Conservation (phyloP, 2,329 filamentous ascomycete species). For the Trichoderma pleuroti region DNA sequence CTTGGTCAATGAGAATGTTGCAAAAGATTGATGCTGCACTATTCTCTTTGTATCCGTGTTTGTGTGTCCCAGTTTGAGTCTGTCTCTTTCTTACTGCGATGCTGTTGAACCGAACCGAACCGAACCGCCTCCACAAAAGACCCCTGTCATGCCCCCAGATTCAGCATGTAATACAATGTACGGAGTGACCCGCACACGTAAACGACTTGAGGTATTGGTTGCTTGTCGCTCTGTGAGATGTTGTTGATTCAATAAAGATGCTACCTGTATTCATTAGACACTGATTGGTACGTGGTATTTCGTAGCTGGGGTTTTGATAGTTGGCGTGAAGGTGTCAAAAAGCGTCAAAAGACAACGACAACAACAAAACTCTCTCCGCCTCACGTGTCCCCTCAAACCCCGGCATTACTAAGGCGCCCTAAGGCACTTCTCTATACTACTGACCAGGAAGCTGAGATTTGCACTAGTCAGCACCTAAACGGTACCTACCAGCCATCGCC, state of each 20-base stretch:
- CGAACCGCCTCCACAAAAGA: background rate
- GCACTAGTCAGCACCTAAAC: background rate
- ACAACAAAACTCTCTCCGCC: background rate
- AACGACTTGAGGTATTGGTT: background rate
- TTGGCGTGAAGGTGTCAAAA: background rate
- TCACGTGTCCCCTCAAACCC: background rate
- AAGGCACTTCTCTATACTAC: background rate
- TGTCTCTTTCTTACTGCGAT: background rate
- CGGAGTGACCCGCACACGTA: background rate
- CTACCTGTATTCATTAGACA: background rate
- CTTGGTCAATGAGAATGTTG: background rate
- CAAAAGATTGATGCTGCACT: background rate
- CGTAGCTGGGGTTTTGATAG: background rate
- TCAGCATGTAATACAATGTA: background rate
- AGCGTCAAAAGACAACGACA: background rate
- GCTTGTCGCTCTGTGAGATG: background rate
- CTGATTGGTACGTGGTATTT: background rate
- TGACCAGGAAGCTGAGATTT: background rate
- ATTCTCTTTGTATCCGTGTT: background rate
- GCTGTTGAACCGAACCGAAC: background rate
- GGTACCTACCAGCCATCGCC: background rate
- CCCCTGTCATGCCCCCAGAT: background rate
- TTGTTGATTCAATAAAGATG: background rate
- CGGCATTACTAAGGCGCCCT: background rate
- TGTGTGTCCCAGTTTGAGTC: background rate